These are phyloP conservation scores for Dioscorea cayenensis DNA, from an alignment of 116 monocot genomes.

Conservation along the genomic window DNA sequence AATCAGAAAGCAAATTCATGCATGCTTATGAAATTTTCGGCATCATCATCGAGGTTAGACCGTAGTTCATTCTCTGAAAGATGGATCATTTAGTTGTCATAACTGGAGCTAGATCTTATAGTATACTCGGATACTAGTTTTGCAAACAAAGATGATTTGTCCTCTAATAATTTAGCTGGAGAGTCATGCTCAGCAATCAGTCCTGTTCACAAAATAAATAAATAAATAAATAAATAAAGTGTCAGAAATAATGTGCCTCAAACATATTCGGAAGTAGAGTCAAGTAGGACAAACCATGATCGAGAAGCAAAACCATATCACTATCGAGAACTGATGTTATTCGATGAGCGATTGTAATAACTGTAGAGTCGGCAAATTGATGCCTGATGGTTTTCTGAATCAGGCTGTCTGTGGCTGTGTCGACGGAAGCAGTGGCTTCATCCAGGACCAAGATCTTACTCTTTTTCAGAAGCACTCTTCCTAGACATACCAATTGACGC, in stretches of 20 bases:
- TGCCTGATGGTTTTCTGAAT: conserved; percentile 50
- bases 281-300: conserved; percentile 26
- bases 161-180: conserved; percentile 28
- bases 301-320: conserved; percentile 53
- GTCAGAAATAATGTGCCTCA: neutral
- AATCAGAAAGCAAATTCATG: neutral
- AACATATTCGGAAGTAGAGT: neutral
- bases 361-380: conserved; percentile 44
- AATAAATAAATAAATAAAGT: neutral
- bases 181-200: conserved; percentile 26
- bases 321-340: conserved; percentile 53
- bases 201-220: conserved; percentile 22
- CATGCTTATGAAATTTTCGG: neutral
- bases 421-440: conserved; percentile 64
- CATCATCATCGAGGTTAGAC: neutral
- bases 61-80: neutral
- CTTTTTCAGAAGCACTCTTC: conserved; percentile 43
- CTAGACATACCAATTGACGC: conserved; percentile 51
- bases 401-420: conserved; percentile 45
- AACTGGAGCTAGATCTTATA: conserved; percentile 32
- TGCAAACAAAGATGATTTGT: conserved; percentile 47
- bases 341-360: conserved; percentile 54
- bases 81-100: conserved; percentile 2
- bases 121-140: conserved; percentile 44
- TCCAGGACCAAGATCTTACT: conserved; percentile 50